phyloP scores from a whole-genome alignment of 1,139 yeast species.

The Eremothecium coryli region DNA sequence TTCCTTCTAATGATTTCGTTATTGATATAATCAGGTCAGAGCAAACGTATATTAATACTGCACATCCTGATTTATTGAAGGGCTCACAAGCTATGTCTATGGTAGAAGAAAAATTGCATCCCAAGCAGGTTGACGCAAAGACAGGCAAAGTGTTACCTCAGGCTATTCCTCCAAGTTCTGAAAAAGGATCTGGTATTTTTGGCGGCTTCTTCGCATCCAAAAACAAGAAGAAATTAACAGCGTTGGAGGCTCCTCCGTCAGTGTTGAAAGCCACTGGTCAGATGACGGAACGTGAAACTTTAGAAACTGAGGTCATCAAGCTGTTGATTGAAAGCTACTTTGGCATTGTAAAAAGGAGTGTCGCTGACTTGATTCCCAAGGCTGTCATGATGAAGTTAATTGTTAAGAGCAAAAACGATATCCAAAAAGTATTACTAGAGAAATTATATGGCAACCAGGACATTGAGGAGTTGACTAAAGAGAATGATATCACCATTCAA shows the following conservation, averaged over 20 bases:
- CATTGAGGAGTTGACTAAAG: constrained; percentile 72
- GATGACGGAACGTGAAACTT: constrained; percentile 89
- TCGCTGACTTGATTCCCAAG: constrained; percentile 89
- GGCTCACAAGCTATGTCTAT: constrained; percentile 95
- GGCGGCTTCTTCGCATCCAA: constrained; percentile 91
- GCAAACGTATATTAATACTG: constrained; percentile 91
- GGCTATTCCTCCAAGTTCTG: constrained; percentile 31
- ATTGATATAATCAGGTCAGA: constrained; percentile 74
- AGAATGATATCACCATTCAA: constrained; percentile 85
- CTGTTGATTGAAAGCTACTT: constrained; percentile 82
- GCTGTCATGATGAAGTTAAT: constrained; percentile 91
- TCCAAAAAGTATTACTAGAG: constrained; percentile 83
- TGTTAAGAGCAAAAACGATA: constrained; percentile 71
- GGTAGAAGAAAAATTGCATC: constrained; percentile 85
- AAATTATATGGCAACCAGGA: constrained; percentile 74
- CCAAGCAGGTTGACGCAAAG: constrained; percentile 86
- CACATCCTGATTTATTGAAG: constrained; percentile 91
- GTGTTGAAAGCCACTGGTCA: constrained; percentile 91
- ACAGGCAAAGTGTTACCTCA: constrained; percentile 69
- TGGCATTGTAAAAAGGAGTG: constrained; percentile 86
- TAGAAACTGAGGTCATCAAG: constrained; percentile 96
- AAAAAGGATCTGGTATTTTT: constrained; percentile 50
- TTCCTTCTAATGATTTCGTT: constrained; percentile 82
- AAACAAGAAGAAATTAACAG: constrained; percentile 87
- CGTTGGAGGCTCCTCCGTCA: constrained; percentile 97